Evolutionary conservation across 1,284 basidiomycete species (phyloP).

Genomic region (Ceratobasidium sp.): DNA sequence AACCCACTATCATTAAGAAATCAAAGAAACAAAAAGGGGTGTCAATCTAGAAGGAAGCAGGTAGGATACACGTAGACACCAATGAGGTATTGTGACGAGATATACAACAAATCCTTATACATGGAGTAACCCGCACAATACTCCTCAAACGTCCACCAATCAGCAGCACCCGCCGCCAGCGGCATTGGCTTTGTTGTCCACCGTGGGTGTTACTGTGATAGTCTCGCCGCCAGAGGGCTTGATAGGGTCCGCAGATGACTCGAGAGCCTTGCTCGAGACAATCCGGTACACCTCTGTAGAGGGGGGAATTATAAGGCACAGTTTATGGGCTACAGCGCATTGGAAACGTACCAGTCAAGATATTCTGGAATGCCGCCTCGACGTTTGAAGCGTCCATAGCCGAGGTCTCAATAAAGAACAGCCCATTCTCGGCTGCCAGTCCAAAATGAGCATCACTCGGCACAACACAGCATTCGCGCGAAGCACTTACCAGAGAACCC

Average conservation of each 20-base stretch:
- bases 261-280: slow-evolving; percentile 89
- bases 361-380: slow-evolving; percentile 96
- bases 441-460: background rate
- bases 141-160: background rate
- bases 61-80: slow-evolving; percentile 43
- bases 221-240: slow-evolving; percentile 75
- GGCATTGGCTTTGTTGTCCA: slow-evolving; percentile 54
- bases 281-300: slow-evolving; percentile 91
- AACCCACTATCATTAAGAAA: background rate
- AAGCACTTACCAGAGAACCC: slow-evolving; percentile 75
- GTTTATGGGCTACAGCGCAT: background rate
- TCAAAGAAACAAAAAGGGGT: slow-evolving; percentile 34
- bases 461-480: background rate
- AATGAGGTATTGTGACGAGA: slow-evolving; percentile 25
- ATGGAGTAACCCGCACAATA: slow-evolving; percentile 18
- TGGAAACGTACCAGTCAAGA: slow-evolving; percentile 85
- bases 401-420: slow-evolving; percentile 98
- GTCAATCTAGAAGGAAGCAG: slow-evolving; percentile 29
- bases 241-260: slow-evolving; percentile 77
- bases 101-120: slow-evolving; percentile 42
- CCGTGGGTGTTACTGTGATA: slow-evolving; percentile 76
- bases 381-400: slow-evolving; percentile 99
- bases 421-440: slow-evolving; percentile 75
- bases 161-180: slow-evolving; percentile 42
- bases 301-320: slow-evolving; percentile 25